These are phyloP conservation scores for Arthroderma sp. DNA, from an alignment of 2,329 filamentous ascomycete species.

Conservation along the genomic window DNA sequence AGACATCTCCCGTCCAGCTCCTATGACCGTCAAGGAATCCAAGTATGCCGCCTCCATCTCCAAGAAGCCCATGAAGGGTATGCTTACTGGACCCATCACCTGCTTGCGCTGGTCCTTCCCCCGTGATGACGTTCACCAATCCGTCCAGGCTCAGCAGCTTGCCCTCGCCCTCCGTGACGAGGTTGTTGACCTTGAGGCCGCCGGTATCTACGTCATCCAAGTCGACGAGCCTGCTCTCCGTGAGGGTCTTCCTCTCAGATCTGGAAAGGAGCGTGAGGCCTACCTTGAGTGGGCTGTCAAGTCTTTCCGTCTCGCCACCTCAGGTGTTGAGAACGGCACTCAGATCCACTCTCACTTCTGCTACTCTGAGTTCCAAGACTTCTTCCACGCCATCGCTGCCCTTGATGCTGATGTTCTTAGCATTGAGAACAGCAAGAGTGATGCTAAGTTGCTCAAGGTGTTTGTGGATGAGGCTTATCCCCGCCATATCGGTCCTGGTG, in stretches of 20 bases:
- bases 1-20: conserved; percentile 89
- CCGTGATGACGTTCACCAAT: conserved; percentile 98
- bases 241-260: conserved; percentile 94
- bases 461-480: conserved; percentile 97
- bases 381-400: conserved; percentile 98
- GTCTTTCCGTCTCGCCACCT: conserved; percentile 91
- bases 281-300: conserved; percentile 97
- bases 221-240: conserved; percentile 98
- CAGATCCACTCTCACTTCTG: conserved; percentile 99
- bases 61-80: conserved; percentile 99
- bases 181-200: conserved; percentile 93
- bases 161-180: conserved; percentile 96
- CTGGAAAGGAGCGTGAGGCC: conserved; percentile 86
- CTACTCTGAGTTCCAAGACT: conserved; percentile 99
- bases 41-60: conserved; percentile 95
- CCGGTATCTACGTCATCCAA: conserved; percentile 95
- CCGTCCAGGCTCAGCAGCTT: conserved; percentile 95
- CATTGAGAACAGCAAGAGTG: conserved; percentile 99
- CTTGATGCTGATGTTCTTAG: conserved; percentile 96
- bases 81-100: conserved; percentile 98
- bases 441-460: conserved; percentile 97
- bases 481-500: conserved; percentile 95
- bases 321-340: conserved; percentile 85
- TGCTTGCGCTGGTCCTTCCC: conserved; percentile 99
- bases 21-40: conserved; percentile 99